These are phyloP conservation scores for Cercophora scortea DNA, from an alignment of 495 filamentous ascomycete species.

Conservation along the genomic window DNA sequence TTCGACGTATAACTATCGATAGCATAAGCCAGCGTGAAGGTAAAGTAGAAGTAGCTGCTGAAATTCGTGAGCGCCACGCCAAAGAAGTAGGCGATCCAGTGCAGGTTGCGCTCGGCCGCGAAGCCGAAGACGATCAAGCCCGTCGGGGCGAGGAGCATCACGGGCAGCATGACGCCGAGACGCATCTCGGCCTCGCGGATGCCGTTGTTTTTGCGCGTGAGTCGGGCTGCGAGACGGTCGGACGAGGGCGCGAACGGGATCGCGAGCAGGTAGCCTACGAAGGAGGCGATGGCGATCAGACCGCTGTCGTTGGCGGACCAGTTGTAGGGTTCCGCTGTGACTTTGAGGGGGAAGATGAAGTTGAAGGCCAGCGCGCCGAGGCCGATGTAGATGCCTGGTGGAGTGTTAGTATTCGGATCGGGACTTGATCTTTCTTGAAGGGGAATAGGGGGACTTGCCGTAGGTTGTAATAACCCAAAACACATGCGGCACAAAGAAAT, in stretches of 20 bases:
- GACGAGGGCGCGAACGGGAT: constrained; percentile 39
- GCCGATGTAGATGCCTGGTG: constrained; percentile 21
- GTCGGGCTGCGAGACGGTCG: constrained; percentile 51
- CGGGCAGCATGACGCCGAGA: constrained; percentile 53
- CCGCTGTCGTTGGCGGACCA: constrained; percentile 44
- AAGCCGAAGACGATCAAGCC: constrained; percentile 56
- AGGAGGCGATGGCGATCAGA: constrained; percentile 47
- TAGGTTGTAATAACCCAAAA: constrained; percentile 49
- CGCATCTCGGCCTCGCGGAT: constrained; percentile 68
- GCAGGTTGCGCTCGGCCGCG: constrained; percentile 49
- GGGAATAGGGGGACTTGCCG: constrained; percentile 1
- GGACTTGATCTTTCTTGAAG: neutral
- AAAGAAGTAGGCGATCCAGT: constrained; percentile 52
- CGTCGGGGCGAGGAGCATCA: constrained; percentile 47
- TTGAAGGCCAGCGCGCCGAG: constrained; percentile 26
- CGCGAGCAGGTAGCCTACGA: constrained; percentile 46
- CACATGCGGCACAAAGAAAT: constrained; percentile 47
- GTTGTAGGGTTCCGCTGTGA: constrained; percentile 40
- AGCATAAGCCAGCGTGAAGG: constrained; percentile 33
- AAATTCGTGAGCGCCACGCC: constrained; percentile 47
- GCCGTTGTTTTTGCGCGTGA: constrained; percentile 50
- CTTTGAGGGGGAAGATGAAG: constrained; percentile 56
- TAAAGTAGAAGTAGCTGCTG: constrained; percentile 29
- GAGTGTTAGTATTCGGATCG: neutral
- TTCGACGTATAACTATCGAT: constrained; percentile 60